Evolutionary conservation across 768 basidiomycete genomes (phyloP).

Genomic region (Mycena maculata): DNA sequence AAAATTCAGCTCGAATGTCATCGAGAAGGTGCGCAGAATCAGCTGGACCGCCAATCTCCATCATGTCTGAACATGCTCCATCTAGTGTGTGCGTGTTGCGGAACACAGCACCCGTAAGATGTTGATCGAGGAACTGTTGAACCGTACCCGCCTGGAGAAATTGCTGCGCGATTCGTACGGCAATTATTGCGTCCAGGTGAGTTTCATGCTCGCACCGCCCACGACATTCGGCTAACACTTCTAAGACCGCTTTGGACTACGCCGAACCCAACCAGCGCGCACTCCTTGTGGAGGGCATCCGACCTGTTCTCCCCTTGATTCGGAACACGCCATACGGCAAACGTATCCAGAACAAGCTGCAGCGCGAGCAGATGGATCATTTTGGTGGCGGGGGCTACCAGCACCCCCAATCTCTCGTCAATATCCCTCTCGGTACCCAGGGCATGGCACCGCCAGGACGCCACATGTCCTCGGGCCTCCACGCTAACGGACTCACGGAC

Average conservation of each 20-base stretch:
- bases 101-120: constrained; percentile 95
- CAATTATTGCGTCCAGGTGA: constrained; percentile 93
- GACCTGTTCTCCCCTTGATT: constrained; percentile 97
- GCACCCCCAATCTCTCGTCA: constrained; percentile 69
- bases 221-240: constrained; percentile 27
- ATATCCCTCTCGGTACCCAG: constrained; percentile 68
- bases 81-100: constrained; percentile 88
- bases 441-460: constrained; percentile 64
- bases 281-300: constrained; percentile 95
- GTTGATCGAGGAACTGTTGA: constrained; percentile 94
- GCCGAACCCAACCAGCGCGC: constrained; percentile 94
- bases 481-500: constrained; percentile 68
- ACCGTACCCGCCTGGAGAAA: constrained; percentile 95
- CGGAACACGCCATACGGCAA: constrained; percentile 99
- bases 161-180: constrained; percentile 95
- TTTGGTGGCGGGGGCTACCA: constrained; percentile 64
- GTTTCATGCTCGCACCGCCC: constrained; percentile 33
- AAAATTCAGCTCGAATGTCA: constrained; percentile 99
- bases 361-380: constrained; percentile 89
- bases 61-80: constrained; percentile 5
- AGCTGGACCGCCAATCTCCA: constrained; percentile 2
- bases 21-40: constrained; percentile 79
- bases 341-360: constrained; percentile 97
- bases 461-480: constrained; percentile 66
- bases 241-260: constrained; percentile 95